phyloP scores from a whole-genome alignment of 306 rosid species.

The Erythrophleum fordii region DNA sequence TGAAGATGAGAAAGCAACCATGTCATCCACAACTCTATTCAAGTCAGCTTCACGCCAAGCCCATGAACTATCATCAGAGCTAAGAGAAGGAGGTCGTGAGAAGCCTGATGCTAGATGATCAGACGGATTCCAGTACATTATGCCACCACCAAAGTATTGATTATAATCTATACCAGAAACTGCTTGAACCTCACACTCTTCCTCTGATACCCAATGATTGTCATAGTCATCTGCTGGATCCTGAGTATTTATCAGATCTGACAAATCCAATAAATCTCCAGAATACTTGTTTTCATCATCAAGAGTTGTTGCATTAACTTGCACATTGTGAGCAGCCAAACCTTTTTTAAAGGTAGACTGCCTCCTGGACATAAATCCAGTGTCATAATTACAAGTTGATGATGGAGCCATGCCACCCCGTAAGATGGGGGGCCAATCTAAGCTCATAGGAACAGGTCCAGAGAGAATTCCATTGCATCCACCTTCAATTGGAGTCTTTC shows the following conservation, averaged over 20 bases:
- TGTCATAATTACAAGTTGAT: constrained; percentile 66
- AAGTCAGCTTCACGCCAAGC: constrained; percentile 98
- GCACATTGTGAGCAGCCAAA: constrained; percentile 63
- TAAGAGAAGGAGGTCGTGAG: constrained; percentile 95
- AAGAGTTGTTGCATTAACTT: constrained; percentile 47
- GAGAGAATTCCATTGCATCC: constrained; percentile 68
- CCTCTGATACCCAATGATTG: constrained; percentile 88
- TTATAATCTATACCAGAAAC: constrained; percentile 86
- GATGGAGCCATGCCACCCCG: constrained; percentile 76
- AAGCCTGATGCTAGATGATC: constrained; percentile 81
- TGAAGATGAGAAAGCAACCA: constrained; percentile 96
- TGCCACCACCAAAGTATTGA: constrained; percentile 94
- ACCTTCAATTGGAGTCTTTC: constrained; percentile 66
- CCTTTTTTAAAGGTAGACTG: constrained; percentile 70
- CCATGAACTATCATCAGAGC: constrained; percentile 97
- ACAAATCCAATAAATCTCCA: constrained; percentile 68
- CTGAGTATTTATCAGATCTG: constrained; percentile 62
- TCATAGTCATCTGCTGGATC: constrained; percentile 85
- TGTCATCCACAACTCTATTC: constrained; percentile 93
- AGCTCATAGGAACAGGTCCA: constrained; percentile 79
- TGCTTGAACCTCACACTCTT: constrained; percentile 91
- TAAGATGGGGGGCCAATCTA: constrained; percentile 94
- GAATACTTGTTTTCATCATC: constrained; percentile 77
- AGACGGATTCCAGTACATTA: constrained; percentile 96
- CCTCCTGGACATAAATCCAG: constrained; percentile 75